Evolutionary conservation across 2,329 filamentous ascomycete species (phyloP).

Genomic region (Talaromyces pinophilus): DNA sequence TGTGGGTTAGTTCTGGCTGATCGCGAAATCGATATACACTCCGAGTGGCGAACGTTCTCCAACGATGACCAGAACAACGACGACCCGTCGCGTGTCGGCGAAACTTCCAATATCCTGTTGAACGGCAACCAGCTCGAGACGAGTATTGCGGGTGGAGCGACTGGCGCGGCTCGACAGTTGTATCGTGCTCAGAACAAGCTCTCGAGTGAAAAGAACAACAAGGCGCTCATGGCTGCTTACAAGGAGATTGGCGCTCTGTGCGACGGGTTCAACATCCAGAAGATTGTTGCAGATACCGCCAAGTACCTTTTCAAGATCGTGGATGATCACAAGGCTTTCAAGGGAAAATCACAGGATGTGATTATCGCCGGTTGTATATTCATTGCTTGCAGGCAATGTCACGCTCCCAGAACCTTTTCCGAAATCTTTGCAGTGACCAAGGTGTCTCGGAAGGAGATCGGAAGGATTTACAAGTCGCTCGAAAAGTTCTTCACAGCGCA

Average conservation of each 20-base stretch:
- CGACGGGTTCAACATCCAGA: slow-evolving; percentile 78
- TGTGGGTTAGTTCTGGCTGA: slow-evolving; percentile 90
- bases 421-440: slow-evolving; percentile 93
- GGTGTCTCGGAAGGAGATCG: slow-evolving; percentile 96
- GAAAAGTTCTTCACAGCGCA: slow-evolving; percentile 83
- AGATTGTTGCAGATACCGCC: slow-evolving; percentile 80
- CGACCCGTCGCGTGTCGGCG: slow-evolving; percentile 96
- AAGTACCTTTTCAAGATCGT: slow-evolving; percentile 96
- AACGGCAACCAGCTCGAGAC: slow-evolving; percentile 90
- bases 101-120: slow-evolving; percentile 83
- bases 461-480: slow-evolving; percentile 88
- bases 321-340: slow-evolving; percentile 89
- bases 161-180: slow-evolving; percentile 70
- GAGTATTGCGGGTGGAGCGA: slow-evolving; percentile 79
- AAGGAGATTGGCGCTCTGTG: slow-evolving; percentile 86
- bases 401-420: slow-evolving; percentile 83
- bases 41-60: slow-evolving; percentile 98
- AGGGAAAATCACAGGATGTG: slow-evolving; percentile 90
- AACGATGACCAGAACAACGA: slow-evolving; percentile 97
- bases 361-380: slow-evolving; percentile 97
- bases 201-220: slow-evolving; percentile 78
- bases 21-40: slow-evolving; percentile 90
- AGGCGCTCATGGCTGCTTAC: slow-evolving; percentile 76
- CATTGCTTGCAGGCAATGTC: slow-evolving; percentile 89
- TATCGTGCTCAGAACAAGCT: slow-evolving; percentile 82